Evolutionary conservation across 108 stramenopile genomes (phyloP), one percentile per base, ranked within the genome.

Genomic region (Skeletonema tropicum): DNA sequence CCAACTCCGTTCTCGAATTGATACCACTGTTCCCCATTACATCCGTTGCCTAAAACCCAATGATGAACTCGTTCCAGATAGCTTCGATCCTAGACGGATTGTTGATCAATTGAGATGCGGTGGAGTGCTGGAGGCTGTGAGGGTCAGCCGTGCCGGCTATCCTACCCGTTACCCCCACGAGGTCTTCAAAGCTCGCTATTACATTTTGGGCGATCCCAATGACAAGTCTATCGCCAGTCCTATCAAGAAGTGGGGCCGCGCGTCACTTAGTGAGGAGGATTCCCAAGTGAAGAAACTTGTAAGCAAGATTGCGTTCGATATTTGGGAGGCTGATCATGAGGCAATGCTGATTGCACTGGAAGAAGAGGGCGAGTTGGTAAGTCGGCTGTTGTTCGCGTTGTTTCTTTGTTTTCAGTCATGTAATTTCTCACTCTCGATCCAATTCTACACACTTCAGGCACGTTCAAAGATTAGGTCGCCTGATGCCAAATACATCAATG

Each of bases 81-180:
- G 67, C 57, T 96, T 96, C 62, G 94, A 97, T 71, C 94, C 92
- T 5, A 90, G 88, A 66, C 92, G 91, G 66, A 83, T 94, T 82
- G 91, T 92, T 7, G 95, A 95, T 63, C 96, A 97, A 77, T 81
- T 97, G 8, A 88, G 95, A 41, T 98, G 94, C 71, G 95, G 95
- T 66, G 97, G 98, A 69, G 97, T 99, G 0, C 73, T 99, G 32
- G 97, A 98, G 75, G 97, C 98, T 38, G 98, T 99, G 17, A 86
- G 97, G 2, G 97, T 98, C n/a, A 95, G 93, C 58, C 88, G 97
- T 31, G 93, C 94, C 15, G 98, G 97, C 11, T 99, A 96, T 74
- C 97, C 98, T 12, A 96, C 96, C 9, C 95, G 98, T 29, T 92
- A 92, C 66, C 86, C 91, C 17, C 94, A 94, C 57, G 89, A 91